Percentiles rank a stretch among this genome's conserved stretches.
Evolutionary conservation across 805 yeast species (phyloP).

Genomic region (Cyberlindnera petersonii): DNA sequence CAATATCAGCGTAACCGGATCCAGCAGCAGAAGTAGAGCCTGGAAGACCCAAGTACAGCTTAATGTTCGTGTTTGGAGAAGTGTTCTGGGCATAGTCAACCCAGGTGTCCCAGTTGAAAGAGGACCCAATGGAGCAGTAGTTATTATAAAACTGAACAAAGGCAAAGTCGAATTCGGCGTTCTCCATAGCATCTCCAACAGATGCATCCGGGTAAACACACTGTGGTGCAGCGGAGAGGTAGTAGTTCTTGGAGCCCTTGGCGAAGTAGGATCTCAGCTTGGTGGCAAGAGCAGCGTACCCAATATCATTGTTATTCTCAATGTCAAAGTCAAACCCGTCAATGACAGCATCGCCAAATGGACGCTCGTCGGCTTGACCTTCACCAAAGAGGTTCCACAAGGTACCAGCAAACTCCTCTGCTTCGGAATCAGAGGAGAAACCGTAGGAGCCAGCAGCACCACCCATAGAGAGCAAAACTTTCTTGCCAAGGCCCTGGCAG

Average conservation of each 20-base stretch:
- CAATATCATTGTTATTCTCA: constrained; percentile 59
- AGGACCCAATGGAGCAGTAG: constrained; percentile 52
- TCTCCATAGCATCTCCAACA: constrained; percentile 53
- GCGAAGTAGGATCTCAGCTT: constrained; percentile 50
- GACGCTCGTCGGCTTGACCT: constrained; percentile 53
- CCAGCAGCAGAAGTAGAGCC: constrained; percentile 57
- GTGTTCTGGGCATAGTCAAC: constrained; percentile 49
- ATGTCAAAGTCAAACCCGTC: constrained; percentile 95
- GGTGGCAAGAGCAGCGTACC: constrained; percentile 62
- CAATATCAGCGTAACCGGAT: constrained; percentile 52
- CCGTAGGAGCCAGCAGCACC: constrained; percentile 84
- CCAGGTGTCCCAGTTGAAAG: constrained; percentile 77
- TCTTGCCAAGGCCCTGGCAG: constrained; percentile 80
- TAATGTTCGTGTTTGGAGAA: constrained; percentile 66
- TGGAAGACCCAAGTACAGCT: constrained; percentile 73
- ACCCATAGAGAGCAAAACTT: constrained; percentile 69
- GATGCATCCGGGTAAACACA: constrained; percentile 82
- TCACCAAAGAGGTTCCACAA: constrained; percentile 63
- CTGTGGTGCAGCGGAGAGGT: constrained; percentile 88
- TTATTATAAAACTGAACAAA: constrained; percentile 91
- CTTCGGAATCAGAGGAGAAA: constrained; percentile 77
- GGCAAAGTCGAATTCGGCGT: constrained; percentile 69
- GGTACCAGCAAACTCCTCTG: constrained; percentile 54
- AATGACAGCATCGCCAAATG: constrained; percentile 67
- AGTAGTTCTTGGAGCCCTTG: constrained; percentile 55